Conservation (phyloP, 2,329 filamentous ascomycete species). For the Colletotrichum sp. region DNA sequence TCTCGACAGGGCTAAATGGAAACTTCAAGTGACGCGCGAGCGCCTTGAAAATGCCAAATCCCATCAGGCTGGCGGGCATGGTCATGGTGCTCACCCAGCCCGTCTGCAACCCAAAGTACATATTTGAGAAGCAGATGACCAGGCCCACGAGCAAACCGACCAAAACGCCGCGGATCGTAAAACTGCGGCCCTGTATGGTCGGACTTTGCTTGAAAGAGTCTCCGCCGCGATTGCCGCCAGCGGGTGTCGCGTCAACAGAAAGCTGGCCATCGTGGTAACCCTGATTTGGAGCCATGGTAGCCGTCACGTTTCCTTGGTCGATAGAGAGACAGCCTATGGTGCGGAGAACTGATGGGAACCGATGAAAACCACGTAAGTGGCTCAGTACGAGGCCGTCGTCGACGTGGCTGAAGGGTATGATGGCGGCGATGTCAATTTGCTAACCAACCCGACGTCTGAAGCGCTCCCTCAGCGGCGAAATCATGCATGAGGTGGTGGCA, state of each 20-base stretch:
- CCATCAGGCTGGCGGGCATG: conserved; percentile 93
- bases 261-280: background rate
- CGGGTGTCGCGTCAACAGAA: background rate
- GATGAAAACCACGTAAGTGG: background rate
- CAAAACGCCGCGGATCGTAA: conserved; percentile 81
- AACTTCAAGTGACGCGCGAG: conserved; percentile 74
- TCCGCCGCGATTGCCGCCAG: background rate
- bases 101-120: conserved; percentile 98
- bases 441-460: background rate
- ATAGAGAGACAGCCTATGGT: background rate
- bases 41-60: conserved; percentile 90
- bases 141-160: conserved; percentile 86
- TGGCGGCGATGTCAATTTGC: background rate
- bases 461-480: background rate
- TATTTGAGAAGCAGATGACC: conserved; percentile 95
- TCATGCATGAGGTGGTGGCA: background rate
- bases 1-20: conserved; percentile 93
- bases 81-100: conserved; percentile 79
- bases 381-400: background rate
- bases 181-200: conserved; percentile 64
- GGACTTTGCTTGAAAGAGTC: background rate
- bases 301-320: background rate
- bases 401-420: background rate
- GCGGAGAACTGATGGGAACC: background rate
- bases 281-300: conserved; percentile 9